Percentiles rank a stretch among this genome's conserved stretches.
These are phyloP conservation scores for Caryopteris hybrid DNA, from an alignment of 305 asterid genomes.

Conservation along the genomic window DNA sequence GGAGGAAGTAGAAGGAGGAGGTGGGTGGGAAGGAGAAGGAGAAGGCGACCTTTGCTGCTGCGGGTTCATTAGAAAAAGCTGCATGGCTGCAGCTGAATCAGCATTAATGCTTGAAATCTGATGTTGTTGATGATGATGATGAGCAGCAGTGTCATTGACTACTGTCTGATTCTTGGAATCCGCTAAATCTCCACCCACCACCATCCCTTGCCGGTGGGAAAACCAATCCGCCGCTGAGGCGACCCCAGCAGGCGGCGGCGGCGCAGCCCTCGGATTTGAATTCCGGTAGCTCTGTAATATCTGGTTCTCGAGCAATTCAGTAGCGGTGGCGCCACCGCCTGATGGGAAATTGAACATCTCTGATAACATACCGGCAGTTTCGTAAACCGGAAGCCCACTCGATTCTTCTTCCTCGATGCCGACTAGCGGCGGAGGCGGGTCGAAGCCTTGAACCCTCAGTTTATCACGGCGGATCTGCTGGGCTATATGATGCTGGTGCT, in stretches of 20 bases:
- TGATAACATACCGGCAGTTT: conserved; percentile 72
- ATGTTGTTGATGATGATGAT: conserved; percentile 34
- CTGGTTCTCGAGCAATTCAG: conserved; percentile 54
- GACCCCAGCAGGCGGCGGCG: no score
- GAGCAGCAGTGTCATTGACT: conserved; percentile 14
- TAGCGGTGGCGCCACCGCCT: conserved; percentile 37
- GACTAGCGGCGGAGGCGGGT: conserved; percentile 41
- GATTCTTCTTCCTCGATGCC: conserved; percentile 59
- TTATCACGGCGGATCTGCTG: conserved; percentile 95
- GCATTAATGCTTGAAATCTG: conserved; percentile 56
- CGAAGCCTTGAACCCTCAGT: conserved; percentile 66
- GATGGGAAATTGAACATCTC: conserved; percentile 82
- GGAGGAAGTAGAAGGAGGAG: conserved; percentile 35
- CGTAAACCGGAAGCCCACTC: conserved; percentile 57
- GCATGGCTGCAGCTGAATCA: conserved; percentile 92
- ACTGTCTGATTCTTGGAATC: conserved; percentile 29
- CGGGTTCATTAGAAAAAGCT: conserved; percentile 86
- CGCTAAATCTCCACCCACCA: conserved; percentile 36
- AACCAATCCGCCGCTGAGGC: conserved; percentile 43
- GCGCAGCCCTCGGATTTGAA: conserved; percentile 22
- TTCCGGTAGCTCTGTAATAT: conserved; percentile 51
- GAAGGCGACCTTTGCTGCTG: conserved; percentile 56
- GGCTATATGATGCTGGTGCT: conserved; percentile 56
- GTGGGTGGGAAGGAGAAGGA: conserved; percentile 44
- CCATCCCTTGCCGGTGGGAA: conserved; percentile 43